Evolutionary conservation across 257 asterid genomes (phyloP).

Genomic region (Penstemon eatonii): DNA sequence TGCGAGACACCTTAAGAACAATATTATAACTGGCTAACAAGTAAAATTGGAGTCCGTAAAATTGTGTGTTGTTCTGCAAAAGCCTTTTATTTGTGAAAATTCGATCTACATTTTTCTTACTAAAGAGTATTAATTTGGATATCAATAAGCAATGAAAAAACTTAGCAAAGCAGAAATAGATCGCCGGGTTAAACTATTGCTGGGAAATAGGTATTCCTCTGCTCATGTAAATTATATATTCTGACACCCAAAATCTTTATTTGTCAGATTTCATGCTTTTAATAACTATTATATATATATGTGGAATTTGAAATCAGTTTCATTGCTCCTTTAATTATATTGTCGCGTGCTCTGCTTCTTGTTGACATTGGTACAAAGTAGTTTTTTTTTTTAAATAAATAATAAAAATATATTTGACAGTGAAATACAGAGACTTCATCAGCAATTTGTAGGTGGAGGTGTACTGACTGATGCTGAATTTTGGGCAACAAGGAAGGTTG

Average conservation of each 20-base stretch:
- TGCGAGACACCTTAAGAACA: no score
- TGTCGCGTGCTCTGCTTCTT: background rate
- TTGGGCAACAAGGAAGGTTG: conserved; percentile 96
- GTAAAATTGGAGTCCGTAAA: background rate
- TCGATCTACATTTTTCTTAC: conserved; percentile 23
- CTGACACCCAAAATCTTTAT: background rate
- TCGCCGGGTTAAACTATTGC: conserved; percentile 74
- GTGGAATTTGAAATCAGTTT: background rate
- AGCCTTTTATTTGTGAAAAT: background rate
- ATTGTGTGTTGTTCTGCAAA: conserved; percentile 3
- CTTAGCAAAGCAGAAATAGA: conserved; percentile 78
- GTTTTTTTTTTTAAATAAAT: background rate
- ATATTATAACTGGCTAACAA: no score
- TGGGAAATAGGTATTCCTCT: conserved; percentile 67
- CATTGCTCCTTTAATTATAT: background rate
- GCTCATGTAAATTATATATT: background rate
- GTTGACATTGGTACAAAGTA: no score
- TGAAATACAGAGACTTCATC: conserved; percentile 86
- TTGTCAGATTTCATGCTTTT: conserved; percentile 16
- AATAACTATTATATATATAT: background rate
- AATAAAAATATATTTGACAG: conserved; percentile 67
- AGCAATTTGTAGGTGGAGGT: conserved; percentile 79
- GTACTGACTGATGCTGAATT: conserved; percentile 88
- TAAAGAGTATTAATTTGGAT: conserved; percentile 32
- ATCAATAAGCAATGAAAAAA: conserved; percentile 58